Percentiles rank a stretch among this genome's conserved stretches.
phyloP scores from a whole-genome alignment of 345 rosid genomes.

The Eucalyptus polybractea region DNA sequence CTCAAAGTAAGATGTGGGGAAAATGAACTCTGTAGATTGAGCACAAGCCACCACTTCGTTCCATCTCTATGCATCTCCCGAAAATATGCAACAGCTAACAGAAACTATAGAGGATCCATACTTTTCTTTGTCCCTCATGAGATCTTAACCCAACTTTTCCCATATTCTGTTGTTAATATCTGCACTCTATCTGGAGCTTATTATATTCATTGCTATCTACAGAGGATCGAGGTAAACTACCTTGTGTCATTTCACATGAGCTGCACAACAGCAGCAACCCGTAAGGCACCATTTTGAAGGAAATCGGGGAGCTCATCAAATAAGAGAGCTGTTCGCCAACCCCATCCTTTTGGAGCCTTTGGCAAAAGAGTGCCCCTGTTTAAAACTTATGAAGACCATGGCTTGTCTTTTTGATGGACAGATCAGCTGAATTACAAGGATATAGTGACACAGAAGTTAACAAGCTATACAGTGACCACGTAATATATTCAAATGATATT shows the following conservation, averaged over 20 bases:
- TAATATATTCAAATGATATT: neutral
- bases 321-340: conserved; percentile 84
- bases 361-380: conserved; percentile 89
- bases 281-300: conserved; percentile 65
- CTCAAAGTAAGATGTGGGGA: neutral
- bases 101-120: neutral
- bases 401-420: conserved; percentile 95
- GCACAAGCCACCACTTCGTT: neutral
- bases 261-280: conserved; percentile 78
- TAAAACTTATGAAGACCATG: conserved; percentile 77
- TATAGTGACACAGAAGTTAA: neutral
- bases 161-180: neutral
- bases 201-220: neutral
- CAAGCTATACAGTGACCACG: neutral
- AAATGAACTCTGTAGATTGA: neutral
- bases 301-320: conserved; percentile 84
- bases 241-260: conserved; percentile 33
- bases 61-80: neutral
- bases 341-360: conserved; percentile 97
- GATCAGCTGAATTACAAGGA: conserved; percentile 33
- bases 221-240: neutral
- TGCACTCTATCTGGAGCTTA: neutral
- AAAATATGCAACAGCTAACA: neutral
- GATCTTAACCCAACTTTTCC: neutral
- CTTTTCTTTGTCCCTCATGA: neutral